These are phyloP conservation scores for Euphorbia pulcherrima DNA, from an alignment of 345 rosid species.

Conservation along the genomic window DNA sequence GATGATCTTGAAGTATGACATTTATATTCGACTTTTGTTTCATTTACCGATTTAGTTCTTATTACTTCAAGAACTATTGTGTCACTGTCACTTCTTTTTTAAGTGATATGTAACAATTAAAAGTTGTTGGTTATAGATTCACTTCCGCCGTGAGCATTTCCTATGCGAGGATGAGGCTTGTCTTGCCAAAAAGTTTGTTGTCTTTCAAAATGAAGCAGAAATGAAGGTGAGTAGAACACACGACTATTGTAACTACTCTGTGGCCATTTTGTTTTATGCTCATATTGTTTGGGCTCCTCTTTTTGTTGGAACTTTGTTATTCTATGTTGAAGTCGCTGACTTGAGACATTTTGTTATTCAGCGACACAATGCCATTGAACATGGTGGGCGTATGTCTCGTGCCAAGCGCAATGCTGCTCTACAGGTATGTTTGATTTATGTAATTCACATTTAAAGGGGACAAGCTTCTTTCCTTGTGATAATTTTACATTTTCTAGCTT, in stretches of 20 bases:
- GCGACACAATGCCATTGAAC: constrained; percentile 91
- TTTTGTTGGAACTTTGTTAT: neutral
- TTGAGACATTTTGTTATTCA: constrained; percentile 30
- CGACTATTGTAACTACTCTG: neutral
- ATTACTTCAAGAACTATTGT: too few relatives aligned
- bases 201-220: constrained; percentile 79
- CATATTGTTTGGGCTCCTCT: neutral
- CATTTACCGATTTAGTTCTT: neutral
- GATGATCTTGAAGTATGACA: constrained; percentile 80
- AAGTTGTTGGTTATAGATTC: constrained; percentile 53
- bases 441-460: neutral
- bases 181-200: constrained; percentile 84
- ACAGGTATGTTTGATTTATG: constrained; percentile 46
- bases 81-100: neutral
- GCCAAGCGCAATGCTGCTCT: constrained; percentile 88
- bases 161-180: constrained; percentile 94
- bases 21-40: neutral
- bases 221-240: constrained; percentile 56
- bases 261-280: neutral
- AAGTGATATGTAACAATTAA: constrained; percentile 8
- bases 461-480: neutral
- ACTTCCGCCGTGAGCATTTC: constrained; percentile 79
- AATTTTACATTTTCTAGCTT: neutral
- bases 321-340: constrained; percentile 3
- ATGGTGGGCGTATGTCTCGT: constrained; percentile 95